phyloP scores from a whole-genome alignment of 1,139 yeast species.

The Pichia sp. region DNA sequence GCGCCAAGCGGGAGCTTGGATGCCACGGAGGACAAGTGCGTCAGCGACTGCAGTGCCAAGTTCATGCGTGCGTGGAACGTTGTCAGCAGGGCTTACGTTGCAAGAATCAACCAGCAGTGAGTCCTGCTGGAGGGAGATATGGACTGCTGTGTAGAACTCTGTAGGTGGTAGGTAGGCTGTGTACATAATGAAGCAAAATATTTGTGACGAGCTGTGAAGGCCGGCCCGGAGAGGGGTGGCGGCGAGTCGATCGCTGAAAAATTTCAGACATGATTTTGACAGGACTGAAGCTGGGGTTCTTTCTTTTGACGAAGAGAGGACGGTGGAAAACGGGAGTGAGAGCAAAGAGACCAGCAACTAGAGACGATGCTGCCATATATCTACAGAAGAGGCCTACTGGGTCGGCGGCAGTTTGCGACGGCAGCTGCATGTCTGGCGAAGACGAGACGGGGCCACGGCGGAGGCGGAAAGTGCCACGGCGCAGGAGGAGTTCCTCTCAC shows the following conservation, averaged over 20 bases:
- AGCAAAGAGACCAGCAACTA: not conserved
- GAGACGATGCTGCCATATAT: not conserved
- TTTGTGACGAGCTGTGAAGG: not conserved
- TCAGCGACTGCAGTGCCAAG: conserved; percentile 75
- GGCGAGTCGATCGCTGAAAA: conserved; percentile 1
- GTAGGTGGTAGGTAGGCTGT: not conserved
- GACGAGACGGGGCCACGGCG: conserved; percentile 2
- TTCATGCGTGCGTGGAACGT: conserved; percentile 91
- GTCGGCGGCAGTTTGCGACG: not conserved
- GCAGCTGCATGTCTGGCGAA: not conserved
- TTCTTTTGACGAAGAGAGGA: not conserved
- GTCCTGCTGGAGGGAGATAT: not conserved
- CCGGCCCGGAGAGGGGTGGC: not conserved
- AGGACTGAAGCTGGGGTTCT: not conserved
- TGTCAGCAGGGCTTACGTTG: conserved; percentile 68
- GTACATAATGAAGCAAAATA: not conserved
- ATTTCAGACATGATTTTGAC: not conserved
- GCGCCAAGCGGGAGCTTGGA: conserved; percentile 43
- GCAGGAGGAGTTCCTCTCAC: not conserved
- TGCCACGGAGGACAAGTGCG: conserved; percentile 50
- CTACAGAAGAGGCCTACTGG: not conserved
- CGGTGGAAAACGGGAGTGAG: not conserved
- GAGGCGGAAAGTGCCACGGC: not conserved
- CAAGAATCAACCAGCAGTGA: conserved; percentile 45
- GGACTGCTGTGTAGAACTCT: not conserved